These are phyloP conservation scores for Ascochyta lentis DNA, from an alignment of 2,329 filamentous ascomycete species.

Conservation along the genomic window DNA sequence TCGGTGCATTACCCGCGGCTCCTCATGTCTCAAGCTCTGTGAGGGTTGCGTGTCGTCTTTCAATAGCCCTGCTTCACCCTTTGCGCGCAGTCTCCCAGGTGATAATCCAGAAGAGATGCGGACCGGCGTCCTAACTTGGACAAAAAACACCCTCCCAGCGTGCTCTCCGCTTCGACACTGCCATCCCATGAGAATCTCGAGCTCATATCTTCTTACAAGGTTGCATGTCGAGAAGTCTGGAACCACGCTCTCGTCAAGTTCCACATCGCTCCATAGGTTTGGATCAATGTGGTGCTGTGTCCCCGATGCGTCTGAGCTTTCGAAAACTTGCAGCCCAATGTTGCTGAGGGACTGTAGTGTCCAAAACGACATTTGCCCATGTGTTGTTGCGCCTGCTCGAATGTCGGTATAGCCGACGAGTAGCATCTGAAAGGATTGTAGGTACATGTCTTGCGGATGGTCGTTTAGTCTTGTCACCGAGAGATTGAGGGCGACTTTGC, in stretches of 20 bases:
- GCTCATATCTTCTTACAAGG: conserved; percentile 22
- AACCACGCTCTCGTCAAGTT: conserved; percentile 13
- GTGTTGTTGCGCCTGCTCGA: conserved; percentile 2
- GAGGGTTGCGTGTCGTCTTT: too few relatives aligned
- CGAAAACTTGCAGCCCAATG: conserved; percentile 8
- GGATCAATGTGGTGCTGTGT: conserved; percentile 5
- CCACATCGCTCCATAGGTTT: conserved; percentile 12
- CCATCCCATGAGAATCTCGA: conserved; percentile 24
- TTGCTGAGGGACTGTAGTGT: conserved; percentile 25
- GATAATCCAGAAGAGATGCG: conserved; percentile 18
- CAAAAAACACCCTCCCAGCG: conserved; percentile 20
- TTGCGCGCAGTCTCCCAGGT: not conserved
- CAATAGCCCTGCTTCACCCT: not conserved
- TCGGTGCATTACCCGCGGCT: too few relatives aligned
- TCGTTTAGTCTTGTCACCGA: conserved; percentile 8
- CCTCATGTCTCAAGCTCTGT: too few relatives aligned
- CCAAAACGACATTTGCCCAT: conserved; percentile 19
- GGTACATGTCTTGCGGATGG: conserved; percentile 11
- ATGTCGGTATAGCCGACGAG: conserved; percentile 25
- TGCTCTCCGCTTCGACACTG: conserved; percentile 18
- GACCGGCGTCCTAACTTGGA: conserved; percentile 19
- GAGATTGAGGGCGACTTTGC: conserved; percentile 15
- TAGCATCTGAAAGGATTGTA: conserved; percentile 25
- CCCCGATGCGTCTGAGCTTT: not conserved
- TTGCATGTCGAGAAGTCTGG: conserved; percentile 22